Conservation (phyloP, 2,329 filamentous ascomycete species). For the Teratosphaeria zuluensis region DNA sequence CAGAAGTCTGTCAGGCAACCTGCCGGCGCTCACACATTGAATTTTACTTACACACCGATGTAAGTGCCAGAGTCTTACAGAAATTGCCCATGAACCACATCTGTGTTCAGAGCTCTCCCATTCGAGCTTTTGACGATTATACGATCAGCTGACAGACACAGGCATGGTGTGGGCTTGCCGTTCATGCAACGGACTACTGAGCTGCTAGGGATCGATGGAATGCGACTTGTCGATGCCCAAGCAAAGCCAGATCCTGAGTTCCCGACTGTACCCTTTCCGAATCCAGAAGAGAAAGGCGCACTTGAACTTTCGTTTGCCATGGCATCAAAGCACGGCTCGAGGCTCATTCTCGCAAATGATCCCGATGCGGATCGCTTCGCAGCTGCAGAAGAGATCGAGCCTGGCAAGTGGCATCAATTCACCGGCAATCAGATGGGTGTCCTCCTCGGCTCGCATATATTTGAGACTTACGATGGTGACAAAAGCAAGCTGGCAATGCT, state of each 20-base stretch:
- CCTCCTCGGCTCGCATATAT: slow-evolving; percentile 48
- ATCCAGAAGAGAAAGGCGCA: slow-evolving; percentile 55
- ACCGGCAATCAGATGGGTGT: slow-evolving; percentile 58
- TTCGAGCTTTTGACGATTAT: background rate
- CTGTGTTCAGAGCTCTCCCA: background rate
- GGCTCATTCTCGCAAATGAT: slow-evolving; percentile 52
- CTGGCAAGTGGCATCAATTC: slow-evolving; percentile 49
- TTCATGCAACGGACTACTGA: slow-evolving; percentile 36
- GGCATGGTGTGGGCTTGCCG: slow-evolving; percentile 43
- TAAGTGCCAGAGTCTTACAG: background rate
- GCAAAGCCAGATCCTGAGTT: slow-evolving; percentile 53
- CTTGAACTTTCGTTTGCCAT: slow-evolving; percentile 49
- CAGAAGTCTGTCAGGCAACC: slow-evolving; percentile 26
- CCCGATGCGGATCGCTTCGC: slow-evolving; percentile 58
- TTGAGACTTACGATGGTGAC: slow-evolving; percentile 37
- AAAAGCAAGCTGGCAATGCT: slow-evolving; percentile 43
- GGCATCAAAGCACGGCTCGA: slow-evolving; percentile 40
- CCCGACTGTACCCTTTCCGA: slow-evolving; percentile 54
- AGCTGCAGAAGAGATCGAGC: slow-evolving; percentile 47
- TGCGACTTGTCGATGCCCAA: slow-evolving; percentile 42
- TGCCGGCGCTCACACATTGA: background rate
- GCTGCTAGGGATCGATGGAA: slow-evolving; percentile 19
- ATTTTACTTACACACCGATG: slow-evolving; percentile 49
- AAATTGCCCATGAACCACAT: background rate
- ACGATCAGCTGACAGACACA: background rate